Conservation (phyloP, 2,329 filamentous ascomycete genomes). For the Colletotrichum scovillei region DNA sequence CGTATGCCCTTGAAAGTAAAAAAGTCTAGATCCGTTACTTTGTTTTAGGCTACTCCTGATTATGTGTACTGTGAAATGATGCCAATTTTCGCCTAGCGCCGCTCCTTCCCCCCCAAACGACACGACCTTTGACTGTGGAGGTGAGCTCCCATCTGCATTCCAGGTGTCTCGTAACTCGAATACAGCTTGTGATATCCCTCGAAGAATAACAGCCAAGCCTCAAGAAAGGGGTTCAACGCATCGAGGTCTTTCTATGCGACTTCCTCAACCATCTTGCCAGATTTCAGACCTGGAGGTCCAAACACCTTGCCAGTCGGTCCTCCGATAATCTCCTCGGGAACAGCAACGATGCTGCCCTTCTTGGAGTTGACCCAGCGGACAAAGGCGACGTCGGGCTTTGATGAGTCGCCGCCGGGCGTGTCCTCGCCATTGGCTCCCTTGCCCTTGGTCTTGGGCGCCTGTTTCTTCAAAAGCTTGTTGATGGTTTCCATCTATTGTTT, state of each 20-base stretch:
- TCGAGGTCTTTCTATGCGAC: conserved; percentile 51
- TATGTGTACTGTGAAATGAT: conserved; percentile 1
- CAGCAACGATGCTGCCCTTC: conserved; percentile 70
- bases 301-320: conserved; percentile 73
- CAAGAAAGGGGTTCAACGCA: background rate
- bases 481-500: conserved; percentile 82
- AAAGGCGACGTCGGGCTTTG: conserved; percentile 69
- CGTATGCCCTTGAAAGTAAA: background rate
- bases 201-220: background rate
- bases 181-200: background rate
- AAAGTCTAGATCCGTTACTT: conserved; percentile 1
- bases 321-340: conserved; percentile 76
- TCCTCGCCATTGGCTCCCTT: conserved; percentile 62
- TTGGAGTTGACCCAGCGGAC: conserved; percentile 78
- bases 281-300: conserved; percentile 45
- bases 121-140: background rate
- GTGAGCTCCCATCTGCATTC: background rate
- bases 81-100: conserved; percentile 9
- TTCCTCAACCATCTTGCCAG: conserved; percentile 66
- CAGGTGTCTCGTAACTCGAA: background rate
- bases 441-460: conserved; percentile 78
- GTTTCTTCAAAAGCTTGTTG: conserved; percentile 89
- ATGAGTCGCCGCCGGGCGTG: conserved; percentile 57
- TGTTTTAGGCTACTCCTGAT: background rate
- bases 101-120: background rate